Evolutionary conservation across 1,284 basidiomycete species (phyloP).

Genomic region (Boletus sp.): DNA sequence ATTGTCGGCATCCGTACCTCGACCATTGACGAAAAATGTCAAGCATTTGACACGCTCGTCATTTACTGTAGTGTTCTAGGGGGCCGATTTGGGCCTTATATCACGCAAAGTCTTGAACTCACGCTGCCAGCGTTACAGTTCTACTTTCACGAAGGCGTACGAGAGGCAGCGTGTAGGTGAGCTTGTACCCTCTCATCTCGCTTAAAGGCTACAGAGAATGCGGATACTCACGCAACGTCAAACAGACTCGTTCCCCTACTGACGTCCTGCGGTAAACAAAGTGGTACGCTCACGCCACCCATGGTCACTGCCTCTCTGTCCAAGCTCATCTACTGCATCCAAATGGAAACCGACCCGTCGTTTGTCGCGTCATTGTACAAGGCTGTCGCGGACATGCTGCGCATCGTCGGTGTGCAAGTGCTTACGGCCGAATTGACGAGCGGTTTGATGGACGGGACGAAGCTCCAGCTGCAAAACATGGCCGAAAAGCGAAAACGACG

Average conservation of each 20-base stretch:
- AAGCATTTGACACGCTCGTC: conserved; percentile 83
- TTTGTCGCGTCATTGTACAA: conserved; percentile 81
- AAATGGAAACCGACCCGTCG: conserved; percentile 68
- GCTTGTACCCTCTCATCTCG: background rate
- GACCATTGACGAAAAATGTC: conserved; percentile 84
- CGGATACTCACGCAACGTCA: background rate
- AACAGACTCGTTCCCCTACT: conserved; percentile 75
- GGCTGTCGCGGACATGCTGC: conserved; percentile 69
- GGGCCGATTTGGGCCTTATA: conserved; percentile 71
- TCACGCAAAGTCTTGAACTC: conserved; percentile 71
- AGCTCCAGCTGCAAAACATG: conserved; percentile 65
- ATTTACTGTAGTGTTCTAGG: conserved; percentile 77
- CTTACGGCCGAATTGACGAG: conserved; percentile 57
- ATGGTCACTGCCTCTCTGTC: conserved; percentile 74
- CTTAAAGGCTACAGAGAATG: background rate
- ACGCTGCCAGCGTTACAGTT: conserved; percentile 73
- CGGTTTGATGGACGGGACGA: conserved; percentile 66
- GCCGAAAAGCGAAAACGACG: conserved; percentile 68
- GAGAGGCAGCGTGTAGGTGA: conserved; percentile 59
- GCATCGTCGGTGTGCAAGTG: conserved; percentile 56
- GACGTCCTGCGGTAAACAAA: conserved; percentile 70
- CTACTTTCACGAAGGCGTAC: conserved; percentile 81
- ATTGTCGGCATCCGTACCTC: conserved; percentile 74
- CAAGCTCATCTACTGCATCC: conserved; percentile 68
- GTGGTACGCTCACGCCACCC: conserved; percentile 61